Base-by-base conservation (phyloP, 179 eudicot genomes). In the Pouteria campechiana region DNA sequence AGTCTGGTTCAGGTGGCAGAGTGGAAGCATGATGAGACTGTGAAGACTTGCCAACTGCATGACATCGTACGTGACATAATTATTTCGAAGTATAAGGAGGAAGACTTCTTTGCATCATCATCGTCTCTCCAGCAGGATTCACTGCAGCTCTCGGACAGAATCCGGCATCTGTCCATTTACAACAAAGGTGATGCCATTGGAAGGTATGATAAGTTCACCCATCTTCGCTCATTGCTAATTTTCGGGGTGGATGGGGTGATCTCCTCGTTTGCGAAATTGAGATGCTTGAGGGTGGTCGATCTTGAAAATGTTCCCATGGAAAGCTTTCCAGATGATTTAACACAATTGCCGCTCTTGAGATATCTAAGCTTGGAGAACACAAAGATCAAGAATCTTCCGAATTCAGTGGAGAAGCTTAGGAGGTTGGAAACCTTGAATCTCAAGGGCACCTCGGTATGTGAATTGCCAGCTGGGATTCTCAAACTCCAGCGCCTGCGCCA, bases 1-100 rank as follows among this genome's bases (percentile, higher is more conserved):
- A 70, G 67, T 55, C 50, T 78, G 68, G 58, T 77, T 38, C 73
- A 74, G 41, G 74, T 65, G 8, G 59, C 50, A 7, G 49, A 46
- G 49, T 55, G 44, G 13, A 63, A 62, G 30, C 67, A 41, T 15
- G 25, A 18, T 33, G 75, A 70, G 39, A 62, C 66, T 28, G 63
- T 57, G 23, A 75, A 71, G 49, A 54, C 56, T 7, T 33, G 67
- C 41, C 58, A 33, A 6, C 32, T 78, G 49, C 86, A 74, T 30
- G 90, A 74, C 41, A 55, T 78, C n/a, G 70, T 78, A 69, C 67
- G 73, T 2, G 83, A 74, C 30, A 51, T 74, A 21, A 67, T 67
- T 0, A 16, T 44, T 48, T 68, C 59, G 25, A 56, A 12, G 44
- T 52, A 60, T 12, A 54, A 44, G 9, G 65, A 57, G 18, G 80